Conservation (phyloP, 768 basidiomycete species). For the Lanmaoa pseudosensibilis region DNA sequence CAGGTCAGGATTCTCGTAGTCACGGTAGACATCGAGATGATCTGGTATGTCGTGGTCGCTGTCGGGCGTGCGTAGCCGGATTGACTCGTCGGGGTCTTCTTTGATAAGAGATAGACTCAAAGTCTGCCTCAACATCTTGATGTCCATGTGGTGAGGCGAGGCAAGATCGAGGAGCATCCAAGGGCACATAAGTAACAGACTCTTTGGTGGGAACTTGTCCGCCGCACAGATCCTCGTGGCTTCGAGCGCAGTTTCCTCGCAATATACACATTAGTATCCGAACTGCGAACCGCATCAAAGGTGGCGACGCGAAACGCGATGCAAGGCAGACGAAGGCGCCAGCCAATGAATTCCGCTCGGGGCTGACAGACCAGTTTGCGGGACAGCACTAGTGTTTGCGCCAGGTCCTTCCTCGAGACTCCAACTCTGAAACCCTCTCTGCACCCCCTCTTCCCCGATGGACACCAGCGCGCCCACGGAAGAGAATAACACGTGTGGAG, state of each 20-base stretch:
- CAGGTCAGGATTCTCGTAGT: not conserved
- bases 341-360: not conserved
- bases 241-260: not conserved
- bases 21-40: not conserved
- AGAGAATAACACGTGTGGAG: not conserved
- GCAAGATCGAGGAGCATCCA: constrained; percentile 7
- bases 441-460: not conserved
- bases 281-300: too few relatives aligned
- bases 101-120: not conserved
- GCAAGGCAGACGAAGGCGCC: constrained; percentile 2
- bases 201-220: not conserved
- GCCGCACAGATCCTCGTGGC: not conserved
- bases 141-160: not conserved
- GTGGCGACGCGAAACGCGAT: too few relatives aligned
- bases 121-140: not conserved
- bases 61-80: not conserved
- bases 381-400: not conserved
- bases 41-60: not conserved
- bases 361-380: not conserved
- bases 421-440: not conserved
- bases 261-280: not conserved
- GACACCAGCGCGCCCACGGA: not conserved
- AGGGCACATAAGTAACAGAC: constrained; percentile 5
- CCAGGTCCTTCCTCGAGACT: not conserved
- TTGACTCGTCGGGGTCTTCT: not conserved